These are phyloP conservation scores for Pestalotiopsis sp. DNA, from an alignment of 2,329 filamentous ascomycete genomes.

Conservation along the genomic window DNA sequence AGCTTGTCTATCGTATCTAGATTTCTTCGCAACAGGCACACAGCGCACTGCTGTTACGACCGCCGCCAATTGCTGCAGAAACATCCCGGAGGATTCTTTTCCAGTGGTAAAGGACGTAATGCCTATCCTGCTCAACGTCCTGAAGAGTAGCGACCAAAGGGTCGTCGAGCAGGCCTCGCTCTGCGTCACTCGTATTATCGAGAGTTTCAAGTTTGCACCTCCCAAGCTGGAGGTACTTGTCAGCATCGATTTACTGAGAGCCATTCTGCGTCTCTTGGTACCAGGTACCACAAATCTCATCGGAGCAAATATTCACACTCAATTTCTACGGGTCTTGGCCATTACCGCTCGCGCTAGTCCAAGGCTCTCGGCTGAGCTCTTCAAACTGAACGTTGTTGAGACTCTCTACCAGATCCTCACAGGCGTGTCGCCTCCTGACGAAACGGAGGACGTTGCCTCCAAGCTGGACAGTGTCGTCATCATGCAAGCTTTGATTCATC, in stretches of 20 bases:
- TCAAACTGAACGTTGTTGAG: slow-evolving; percentile 96
- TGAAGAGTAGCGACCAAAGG: slow-evolving; percentile 90
- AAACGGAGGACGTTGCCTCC: slow-evolving; percentile 74
- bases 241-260: slow-evolving; percentile 81
- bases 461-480: slow-evolving; percentile 97
- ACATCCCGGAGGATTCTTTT: slow-evolving; percentile 93
- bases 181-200: slow-evolving; percentile 92
- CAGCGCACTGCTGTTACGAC: slow-evolving; percentile 96
- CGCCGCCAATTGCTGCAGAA: slow-evolving; percentile 96
- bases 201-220: slow-evolving; percentile 91
- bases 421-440: slow-evolving; percentile 86
- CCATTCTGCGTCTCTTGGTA: slow-evolving; percentile 82
- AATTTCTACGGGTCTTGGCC: slow-evolving; percentile 89
- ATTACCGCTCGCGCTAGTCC: slow-evolving; percentile 91
- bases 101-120: slow-evolving; percentile 91
- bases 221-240: slow-evolving; percentile 91
- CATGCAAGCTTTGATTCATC: slow-evolving; percentile 97
- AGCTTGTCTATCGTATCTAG: slow-evolving; percentile 92
- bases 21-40: slow-evolving; percentile 97
- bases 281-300: slow-evolving; percentile 96
- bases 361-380: slow-evolving; percentile 80
- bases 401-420: slow-evolving; percentile 97
- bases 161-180: slow-evolving; percentile 96
- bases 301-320: slow-evolving; percentile 90
- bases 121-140: slow-evolving; percentile 89